phyloP scores from a whole-genome alignment of 805 yeast species.

The Blastobotrys chiropterorum region DNA sequence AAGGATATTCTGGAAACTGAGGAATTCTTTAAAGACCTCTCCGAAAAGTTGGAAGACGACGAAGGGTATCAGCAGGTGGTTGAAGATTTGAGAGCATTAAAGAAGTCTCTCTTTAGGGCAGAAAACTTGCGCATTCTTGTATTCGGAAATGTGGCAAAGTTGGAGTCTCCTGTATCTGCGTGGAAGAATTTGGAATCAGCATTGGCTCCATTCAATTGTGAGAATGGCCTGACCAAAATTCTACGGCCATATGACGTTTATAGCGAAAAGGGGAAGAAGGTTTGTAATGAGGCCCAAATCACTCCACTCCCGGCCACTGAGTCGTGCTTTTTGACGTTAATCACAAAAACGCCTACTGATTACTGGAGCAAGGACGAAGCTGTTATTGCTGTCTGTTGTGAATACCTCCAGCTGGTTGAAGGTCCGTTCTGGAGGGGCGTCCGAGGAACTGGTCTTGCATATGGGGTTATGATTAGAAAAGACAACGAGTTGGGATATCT shows the following conservation, averaged over 20 bases:
- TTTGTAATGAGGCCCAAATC: constrained; percentile 51
- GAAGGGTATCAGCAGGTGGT: constrained; percentile 39
- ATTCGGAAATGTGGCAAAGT: constrained; percentile 55
- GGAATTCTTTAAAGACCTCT: constrained; percentile 42
- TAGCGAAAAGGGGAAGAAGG: constrained; percentile 49
- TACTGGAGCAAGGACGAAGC: constrained; percentile 56
- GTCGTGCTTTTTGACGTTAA: constrained; percentile 59
- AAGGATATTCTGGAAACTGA: constrained; percentile 65
- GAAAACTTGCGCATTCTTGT: constrained; percentile 63
- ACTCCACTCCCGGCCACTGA: constrained; percentile 80
- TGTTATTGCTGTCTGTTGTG: constrained; percentile 65
- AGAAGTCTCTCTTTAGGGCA: constrained; percentile 45
- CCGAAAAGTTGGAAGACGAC: constrained; percentile 37
- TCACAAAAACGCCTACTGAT: constrained; percentile 54
- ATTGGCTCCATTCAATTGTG: not conserved
- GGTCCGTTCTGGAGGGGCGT: constrained; percentile 98
- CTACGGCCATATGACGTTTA: constrained; percentile 44
- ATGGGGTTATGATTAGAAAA: constrained; percentile 66
- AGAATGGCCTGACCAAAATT: constrained; percentile 10
- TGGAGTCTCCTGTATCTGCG: constrained; percentile 50
- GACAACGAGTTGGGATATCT: constrained; percentile 62
- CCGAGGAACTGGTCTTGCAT: constrained; percentile 90
- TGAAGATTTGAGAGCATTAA: constrained; percentile 46
- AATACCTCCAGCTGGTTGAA: constrained; percentile 77
- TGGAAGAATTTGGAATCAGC: constrained; percentile 43